Evolutionary conservation across 1,284 basidiomycete genomes (phyloP).

Genomic region (Takashimella koratensis): DNA sequence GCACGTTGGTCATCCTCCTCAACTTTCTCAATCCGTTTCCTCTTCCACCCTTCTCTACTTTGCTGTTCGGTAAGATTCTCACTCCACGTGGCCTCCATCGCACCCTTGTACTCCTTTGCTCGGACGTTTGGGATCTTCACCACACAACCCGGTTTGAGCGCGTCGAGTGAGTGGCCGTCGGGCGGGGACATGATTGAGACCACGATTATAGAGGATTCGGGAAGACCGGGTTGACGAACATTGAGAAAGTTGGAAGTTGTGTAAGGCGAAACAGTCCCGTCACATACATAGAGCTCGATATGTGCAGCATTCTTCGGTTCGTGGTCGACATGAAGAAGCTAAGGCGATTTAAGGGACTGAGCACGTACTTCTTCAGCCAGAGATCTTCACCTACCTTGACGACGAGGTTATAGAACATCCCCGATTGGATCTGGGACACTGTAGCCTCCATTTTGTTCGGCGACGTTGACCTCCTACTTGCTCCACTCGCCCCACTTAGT

Average conservation of each 20-base stretch:
- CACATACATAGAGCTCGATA: slow-evolving; percentile 29
- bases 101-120: slow-evolving; percentile 14
- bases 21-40: slow-evolving; percentile 4
- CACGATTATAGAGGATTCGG: too few species aligned
- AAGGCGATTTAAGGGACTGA: not conserved
- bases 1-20: slow-evolving; percentile 14
- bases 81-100: slow-evolving; percentile 26
- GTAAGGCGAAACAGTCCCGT: slow-evolving; percentile 21
- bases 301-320: slow-evolving; percentile 5
- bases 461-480: not conserved
- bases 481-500: not conserved
- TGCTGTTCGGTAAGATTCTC: slow-evolving; percentile 22
- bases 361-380: not conserved
- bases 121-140: slow-evolving; percentile 22
- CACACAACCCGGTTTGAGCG: slow-evolving; percentile 18
- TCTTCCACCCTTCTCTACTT: slow-evolving; percentile 17
- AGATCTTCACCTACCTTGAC: slow-evolving; percentile 19
- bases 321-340: slow-evolving; percentile 16
- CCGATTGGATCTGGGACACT: slow-evolving; percentile 6
- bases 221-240: too few species aligned
- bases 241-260: slow-evolving; percentile 20
- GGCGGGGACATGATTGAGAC: too few species aligned
- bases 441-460: not conserved
- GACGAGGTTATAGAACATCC: slow-evolving; percentile 8
- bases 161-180: too few species aligned